Evolutionary conservation across 1,284 basidiomycete genomes (phyloP), one percentile per base, ranked within the genome.

Genomic region (Irpex rosettiformis): DNA sequence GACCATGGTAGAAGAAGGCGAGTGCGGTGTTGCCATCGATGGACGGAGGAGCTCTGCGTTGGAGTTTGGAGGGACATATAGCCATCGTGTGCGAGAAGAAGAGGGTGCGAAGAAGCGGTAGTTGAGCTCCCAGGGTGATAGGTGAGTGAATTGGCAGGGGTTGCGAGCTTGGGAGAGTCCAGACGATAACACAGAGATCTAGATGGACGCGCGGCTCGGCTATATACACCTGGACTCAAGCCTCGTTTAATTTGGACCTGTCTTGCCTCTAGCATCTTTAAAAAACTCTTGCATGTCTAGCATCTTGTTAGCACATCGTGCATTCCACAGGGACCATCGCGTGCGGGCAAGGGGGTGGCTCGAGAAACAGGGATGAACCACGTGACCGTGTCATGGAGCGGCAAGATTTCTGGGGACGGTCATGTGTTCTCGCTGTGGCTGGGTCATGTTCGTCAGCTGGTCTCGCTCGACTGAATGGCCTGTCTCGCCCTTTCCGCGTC

Each of bases 41-140:
- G 66, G 62, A 1, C 42, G 28, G 27, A 55, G 60, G 3, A 66
- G 66, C 51, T 58, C 65, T 28, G 66, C 66, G 10, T 56, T 69
- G 30, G 68, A 69, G 56, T 69, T 68, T 54, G 68, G 68, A 1
- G 68, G 68, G n/a, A 47, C 60, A 21, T 68, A 61, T 56, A 64
- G 51, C 24, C 64, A 64, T 25, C 45, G 43, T 24, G 60, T 62
- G 3, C 18, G 18, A 11, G 40, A 47, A 11, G 40, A 47, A 22
- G 33, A 40, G 33, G 24, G 28, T 22, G 13, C 27, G 25, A 52
- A 29, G 16, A 52, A 29, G n/a, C 51, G 51, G n/a, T 52, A 33
- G 29, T 27, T 18, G n/a, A 52, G 51, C n/a, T 29, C 27, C 0
- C 18, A 10, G 5, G 11, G 45, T 24, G 45, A 47, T 21, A 47